phyloP scores from a whole-genome alignment of 768 basidiomycete genomes.

The Boletellus ananas region DNA sequence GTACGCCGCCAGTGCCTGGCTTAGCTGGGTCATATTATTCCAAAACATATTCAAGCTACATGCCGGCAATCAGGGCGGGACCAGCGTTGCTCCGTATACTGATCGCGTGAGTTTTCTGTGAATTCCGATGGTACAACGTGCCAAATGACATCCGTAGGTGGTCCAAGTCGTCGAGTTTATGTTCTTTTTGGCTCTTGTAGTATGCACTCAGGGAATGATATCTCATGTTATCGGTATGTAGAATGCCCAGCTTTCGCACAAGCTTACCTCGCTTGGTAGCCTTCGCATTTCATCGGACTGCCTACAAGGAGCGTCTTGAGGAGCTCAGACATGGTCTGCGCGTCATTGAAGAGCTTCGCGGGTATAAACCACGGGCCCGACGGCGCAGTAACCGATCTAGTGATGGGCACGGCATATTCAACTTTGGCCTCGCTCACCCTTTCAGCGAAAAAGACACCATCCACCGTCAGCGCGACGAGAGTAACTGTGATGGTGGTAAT shows the following conservation, averaged over 20 bases:
- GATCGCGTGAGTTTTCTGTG: conserved; percentile 40
- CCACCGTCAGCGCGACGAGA: conserved; percentile 28
- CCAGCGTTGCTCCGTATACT: conserved; percentile 61
- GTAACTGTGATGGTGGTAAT: conserved; percentile 27
- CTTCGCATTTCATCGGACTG: conserved; percentile 73
- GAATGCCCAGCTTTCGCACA: neutral
- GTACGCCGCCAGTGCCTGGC: conserved; percentile 68
- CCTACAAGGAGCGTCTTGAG: conserved; percentile 68
- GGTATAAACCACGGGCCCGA: conserved; percentile 50
- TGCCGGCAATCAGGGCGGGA: conserved; percentile 31
- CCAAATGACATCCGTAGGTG: conserved; percentile 35
- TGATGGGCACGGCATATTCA: conserved; percentile 43
- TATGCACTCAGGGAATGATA: conserved; percentile 62
- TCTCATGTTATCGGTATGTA: conserved; percentile 56
- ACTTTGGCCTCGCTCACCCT: conserved; percentile 28
- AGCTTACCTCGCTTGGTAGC: conserved; percentile 34
- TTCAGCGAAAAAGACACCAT: conserved; percentile 44
- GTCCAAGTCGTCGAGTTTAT: conserved; percentile 64
- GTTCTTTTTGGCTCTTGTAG: conserved; percentile 69
- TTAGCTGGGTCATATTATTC: conserved; percentile 76
- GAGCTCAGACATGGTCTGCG: conserved; percentile 49
- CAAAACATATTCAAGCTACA: conserved; percentile 59
- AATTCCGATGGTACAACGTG: neutral
- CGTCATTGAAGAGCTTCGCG: conserved; percentile 64
- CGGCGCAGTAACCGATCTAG: conserved; percentile 31